Conservation (phyloP, 1,284 basidiomycete genomes). For the Testicularia cyperi region DNA sequence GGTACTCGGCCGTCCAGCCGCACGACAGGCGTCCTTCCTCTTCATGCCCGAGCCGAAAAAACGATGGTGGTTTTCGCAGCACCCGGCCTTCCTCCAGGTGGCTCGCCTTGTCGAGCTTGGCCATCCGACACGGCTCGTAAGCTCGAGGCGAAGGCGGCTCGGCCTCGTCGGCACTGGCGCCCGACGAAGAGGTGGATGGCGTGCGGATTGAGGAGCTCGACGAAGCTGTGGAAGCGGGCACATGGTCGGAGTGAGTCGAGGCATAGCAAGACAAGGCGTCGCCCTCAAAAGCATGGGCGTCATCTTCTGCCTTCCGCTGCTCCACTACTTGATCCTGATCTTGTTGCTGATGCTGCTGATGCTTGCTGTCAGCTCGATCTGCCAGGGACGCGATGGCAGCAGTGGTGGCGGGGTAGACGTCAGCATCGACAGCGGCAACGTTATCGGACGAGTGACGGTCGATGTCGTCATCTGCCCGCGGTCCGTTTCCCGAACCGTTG, state of each 20-base stretch:
- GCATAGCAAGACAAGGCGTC: slow-evolving; percentile 28
- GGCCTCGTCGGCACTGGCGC: slow-evolving; percentile 35
- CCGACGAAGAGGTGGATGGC: slow-evolving; percentile 32
- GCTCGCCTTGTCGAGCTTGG: slow-evolving; percentile 20
- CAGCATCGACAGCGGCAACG: slow-evolving; percentile 20
- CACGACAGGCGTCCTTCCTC: slow-evolving; percentile 24
- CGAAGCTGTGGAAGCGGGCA: slow-evolving; percentile 26
- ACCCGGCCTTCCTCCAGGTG: slow-evolving; percentile 20
- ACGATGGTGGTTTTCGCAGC: slow-evolving; percentile 30
- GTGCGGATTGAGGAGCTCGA: slow-evolving; percentile 35
- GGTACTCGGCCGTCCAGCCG: not conserved
- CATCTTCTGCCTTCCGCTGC: not conserved
- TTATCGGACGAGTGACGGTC: slow-evolving; percentile 6
- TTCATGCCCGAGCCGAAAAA: slow-evolving; percentile 50
- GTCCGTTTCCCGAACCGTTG: slow-evolving; percentile 38
- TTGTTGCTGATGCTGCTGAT: too few relatives aligned
- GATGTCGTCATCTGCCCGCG: slow-evolving; percentile 40
- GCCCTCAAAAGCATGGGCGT: not conserved
- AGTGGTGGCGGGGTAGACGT: slow-evolving; percentile 10
- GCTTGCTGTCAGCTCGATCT: too few relatives aligned
- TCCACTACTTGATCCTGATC: too few relatives aligned
- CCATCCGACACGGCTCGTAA: slow-evolving; percentile 21
- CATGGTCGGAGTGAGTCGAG: slow-evolving; percentile 30
- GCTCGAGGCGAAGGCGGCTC: slow-evolving; percentile 30
- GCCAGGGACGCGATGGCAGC: too few relatives aligned